A percentile compares a stretch with the other conserved stretches of the same genome.
Evolutionary conservation across 1,139 yeast species (phyloP).

Genomic region (Candida sanyaensis): DNA sequence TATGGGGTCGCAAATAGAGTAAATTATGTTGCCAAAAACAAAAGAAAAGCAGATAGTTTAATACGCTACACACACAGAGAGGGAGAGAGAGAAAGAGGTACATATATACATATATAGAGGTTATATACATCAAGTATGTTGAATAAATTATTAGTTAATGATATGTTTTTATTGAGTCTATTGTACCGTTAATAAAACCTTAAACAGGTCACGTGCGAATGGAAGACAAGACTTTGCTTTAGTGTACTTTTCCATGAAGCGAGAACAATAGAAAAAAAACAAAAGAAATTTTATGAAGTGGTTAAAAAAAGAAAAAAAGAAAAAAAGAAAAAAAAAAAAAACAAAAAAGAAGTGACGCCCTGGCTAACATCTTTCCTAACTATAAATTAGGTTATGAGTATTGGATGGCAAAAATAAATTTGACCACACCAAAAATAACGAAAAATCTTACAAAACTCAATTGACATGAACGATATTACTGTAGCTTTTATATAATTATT

Average conservation of each 20-base stretch:
- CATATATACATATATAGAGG: neutral
- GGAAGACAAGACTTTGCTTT: neutral
- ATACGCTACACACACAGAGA: neutral
- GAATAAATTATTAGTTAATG: neutral
- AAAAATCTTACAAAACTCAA: too few species aligned
- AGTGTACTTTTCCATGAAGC: neutral
- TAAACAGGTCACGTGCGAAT: too few species aligned
- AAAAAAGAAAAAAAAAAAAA: neutral
- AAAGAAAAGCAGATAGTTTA: neutral
- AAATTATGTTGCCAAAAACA: neutral
- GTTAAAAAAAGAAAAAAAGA: too few species aligned
- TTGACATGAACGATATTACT: too few species aligned
- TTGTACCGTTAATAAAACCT: neutral
- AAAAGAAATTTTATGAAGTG: neutral
- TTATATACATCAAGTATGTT: neutral
- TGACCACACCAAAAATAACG: too few species aligned
- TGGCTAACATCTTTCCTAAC: too few species aligned
- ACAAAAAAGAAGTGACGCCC: neutral
- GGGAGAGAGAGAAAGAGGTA: too few species aligned
- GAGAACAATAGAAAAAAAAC: neutral
- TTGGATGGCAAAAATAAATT: too few species aligned
- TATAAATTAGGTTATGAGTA: too few species aligned
- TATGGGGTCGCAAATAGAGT: conserved; percentile 46
- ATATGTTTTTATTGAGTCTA: neutral
- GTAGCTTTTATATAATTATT: too few species aligned